Conservation (phyloP, 495 filamentous ascomycete species). For the Xylaria cubensis region DNA sequence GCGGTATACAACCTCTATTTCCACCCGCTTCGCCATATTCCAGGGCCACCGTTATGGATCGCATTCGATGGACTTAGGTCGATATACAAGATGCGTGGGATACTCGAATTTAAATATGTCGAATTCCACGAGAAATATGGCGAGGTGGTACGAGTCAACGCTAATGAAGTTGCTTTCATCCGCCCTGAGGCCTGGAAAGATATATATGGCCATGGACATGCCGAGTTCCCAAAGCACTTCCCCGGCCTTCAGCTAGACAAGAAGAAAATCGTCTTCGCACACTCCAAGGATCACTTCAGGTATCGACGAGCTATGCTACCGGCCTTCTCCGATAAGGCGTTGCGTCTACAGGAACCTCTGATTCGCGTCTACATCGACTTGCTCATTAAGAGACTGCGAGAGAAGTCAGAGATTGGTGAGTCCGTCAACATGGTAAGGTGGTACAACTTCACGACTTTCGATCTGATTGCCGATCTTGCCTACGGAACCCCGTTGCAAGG, state of each 20-base stretch:
- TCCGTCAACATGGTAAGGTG: slow-evolving; percentile 56
- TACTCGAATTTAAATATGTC: slow-evolving; percentile 25
- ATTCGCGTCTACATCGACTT: slow-evolving; percentile 55
- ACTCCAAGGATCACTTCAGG: slow-evolving; percentile 45
- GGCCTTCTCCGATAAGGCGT: slow-evolving; percentile 59
- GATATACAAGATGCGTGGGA: slow-evolving; percentile 32
- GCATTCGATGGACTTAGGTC: slow-evolving; percentile 48
- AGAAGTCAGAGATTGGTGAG: slow-evolving; percentile 38
- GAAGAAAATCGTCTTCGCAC: slow-evolving; percentile 39
- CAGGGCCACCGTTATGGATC: slow-evolving; percentile 55
- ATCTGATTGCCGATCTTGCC: slow-evolving; percentile 66
- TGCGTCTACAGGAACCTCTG: slow-evolving; percentile 54
- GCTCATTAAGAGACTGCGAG: slow-evolving; percentile 51
- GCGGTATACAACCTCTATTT: slow-evolving; percentile 53
- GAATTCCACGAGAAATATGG: slow-evolving; percentile 59
- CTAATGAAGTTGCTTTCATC: slow-evolving; percentile 63
- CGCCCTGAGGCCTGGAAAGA: slow-evolving; percentile 61
- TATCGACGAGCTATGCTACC: slow-evolving; percentile 53
- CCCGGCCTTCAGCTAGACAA: slow-evolving; percentile 36
- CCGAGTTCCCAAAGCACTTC: slow-evolving; percentile 37
- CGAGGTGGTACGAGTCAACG: slow-evolving; percentile 61
- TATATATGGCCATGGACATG: slow-evolving; percentile 59
- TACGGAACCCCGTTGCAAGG: slow-evolving; percentile 65
- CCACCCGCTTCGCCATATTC: slow-evolving; percentile 55
- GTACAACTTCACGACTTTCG: slow-evolving; percentile 69